Evolutionary conservation across 441 rosid species (phyloP).

Genomic region (Pelargonium australe): DNA sequence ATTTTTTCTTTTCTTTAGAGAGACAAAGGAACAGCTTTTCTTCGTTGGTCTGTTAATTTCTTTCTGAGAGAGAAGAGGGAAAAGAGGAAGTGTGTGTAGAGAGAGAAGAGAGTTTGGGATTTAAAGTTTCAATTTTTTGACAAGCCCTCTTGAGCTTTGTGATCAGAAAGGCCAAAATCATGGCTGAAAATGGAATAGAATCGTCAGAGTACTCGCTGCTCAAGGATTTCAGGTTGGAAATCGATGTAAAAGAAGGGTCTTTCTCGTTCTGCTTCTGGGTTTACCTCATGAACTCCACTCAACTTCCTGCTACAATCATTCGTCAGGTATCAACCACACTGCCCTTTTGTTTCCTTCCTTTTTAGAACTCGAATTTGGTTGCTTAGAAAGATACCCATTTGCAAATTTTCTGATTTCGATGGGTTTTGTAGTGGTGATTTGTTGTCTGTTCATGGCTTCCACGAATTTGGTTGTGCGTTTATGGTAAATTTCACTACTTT

Average conservation of each 20-base stretch:
- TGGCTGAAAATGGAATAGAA: slow-evolving; percentile 35
- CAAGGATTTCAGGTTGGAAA: slow-evolving; percentile 49
- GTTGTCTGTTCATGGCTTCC: background rate
- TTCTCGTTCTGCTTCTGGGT: slow-evolving; percentile 63
- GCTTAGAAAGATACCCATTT: background rate
- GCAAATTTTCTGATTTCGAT: background rate
- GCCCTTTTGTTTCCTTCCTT: background rate
- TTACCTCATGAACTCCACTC: slow-evolving; percentile 46
- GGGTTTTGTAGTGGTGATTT: background rate
- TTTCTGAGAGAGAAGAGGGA: slow-evolving; percentile 5
- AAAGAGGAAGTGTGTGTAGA: no score
- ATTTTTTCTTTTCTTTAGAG: background rate
- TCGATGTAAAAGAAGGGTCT: slow-evolving; percentile 36
- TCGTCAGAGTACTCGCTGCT: slow-evolving; percentile 40
- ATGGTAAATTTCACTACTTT: background rate
- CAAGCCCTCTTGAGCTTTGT: background rate
- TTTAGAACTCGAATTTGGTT: background rate
- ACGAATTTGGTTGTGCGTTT: background rate
- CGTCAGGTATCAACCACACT: slow-evolving; percentile 39
- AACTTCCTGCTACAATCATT: slow-evolving; percentile 49
- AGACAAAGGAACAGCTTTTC: background rate
- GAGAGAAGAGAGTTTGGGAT: background rate
- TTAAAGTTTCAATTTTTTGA: background rate
- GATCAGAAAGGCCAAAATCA: slow-evolving; percentile 20
- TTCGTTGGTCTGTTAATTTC: background rate